A percentile compares a stretch with the other conserved stretches of the same genome.
Evolutionary conservation across 805 yeast species (phyloP).

Genomic region (Grigorovia jiainica): DNA sequence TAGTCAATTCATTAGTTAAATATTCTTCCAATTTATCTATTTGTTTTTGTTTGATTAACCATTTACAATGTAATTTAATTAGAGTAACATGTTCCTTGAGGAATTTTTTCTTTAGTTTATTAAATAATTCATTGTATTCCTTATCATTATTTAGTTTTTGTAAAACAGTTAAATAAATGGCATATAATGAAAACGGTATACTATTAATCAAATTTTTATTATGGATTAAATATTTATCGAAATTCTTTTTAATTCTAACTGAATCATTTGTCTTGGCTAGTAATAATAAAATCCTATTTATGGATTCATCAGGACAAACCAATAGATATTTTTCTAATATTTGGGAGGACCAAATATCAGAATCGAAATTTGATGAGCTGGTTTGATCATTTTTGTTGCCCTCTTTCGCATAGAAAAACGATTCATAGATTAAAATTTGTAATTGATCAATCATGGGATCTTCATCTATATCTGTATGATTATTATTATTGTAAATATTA

Average conservation of each 20-base stretch:
- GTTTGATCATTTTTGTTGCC: constrained; percentile 1
- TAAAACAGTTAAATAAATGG: constrained; percentile 12
- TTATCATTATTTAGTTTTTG: constrained; percentile 2
- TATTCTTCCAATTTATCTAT: constrained; percentile 32
- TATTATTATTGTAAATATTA: background rate
- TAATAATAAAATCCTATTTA: constrained; percentile 5
- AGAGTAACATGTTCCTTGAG: constrained; percentile 53
- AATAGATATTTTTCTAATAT: constrained; percentile 16
- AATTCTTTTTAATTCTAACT: constrained; percentile 7
- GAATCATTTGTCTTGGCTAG: constrained; percentile 16
- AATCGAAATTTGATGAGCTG: background rate
- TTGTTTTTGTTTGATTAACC: constrained; percentile 30
- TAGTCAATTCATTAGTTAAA: constrained; percentile 34
- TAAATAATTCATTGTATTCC: constrained; percentile 25
- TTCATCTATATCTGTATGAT: background rate
- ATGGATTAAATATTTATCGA: constrained; percentile 8
- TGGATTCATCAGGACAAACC: constrained; percentile 12
- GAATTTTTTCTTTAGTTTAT: constrained; percentile 26
- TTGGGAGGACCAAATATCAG: constrained; percentile 19
- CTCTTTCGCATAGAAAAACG: constrained; percentile 3
- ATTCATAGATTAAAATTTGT: constrained; percentile 5
- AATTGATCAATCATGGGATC: constrained; percentile 10
- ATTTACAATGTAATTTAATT: constrained; percentile 39
- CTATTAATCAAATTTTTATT: constrained; percentile 4
- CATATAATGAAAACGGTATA: constrained; percentile 8